phyloP scores from a whole-genome alignment of 352 stramenopile genomes.

The Bremia lactucae region DNA sequence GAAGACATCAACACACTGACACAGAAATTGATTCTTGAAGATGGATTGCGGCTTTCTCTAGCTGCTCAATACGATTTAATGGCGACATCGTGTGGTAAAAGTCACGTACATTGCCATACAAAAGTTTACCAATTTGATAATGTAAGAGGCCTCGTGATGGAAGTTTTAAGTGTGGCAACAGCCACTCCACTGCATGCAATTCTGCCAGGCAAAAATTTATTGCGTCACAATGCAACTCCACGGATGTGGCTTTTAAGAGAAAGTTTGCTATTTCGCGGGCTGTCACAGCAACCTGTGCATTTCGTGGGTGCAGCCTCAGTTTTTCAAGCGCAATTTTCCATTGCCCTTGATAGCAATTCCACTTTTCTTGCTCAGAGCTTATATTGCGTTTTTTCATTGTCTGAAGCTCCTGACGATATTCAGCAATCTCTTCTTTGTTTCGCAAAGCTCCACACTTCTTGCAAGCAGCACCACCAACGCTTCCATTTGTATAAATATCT shows the following conservation, averaged over 20 bases:
- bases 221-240: conserved; percentile 5
- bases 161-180: conserved; percentile 26
- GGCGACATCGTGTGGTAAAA: not conserved
- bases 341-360: conserved; percentile 17
- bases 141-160: conserved; percentile 33
- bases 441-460: conserved; percentile 13
- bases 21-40: conserved; percentile 25
- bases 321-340: conserved; percentile 12
- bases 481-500: not conserved
- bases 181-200: conserved; percentile 27
- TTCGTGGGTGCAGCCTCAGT: conserved; percentile 25
- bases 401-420: conserved; percentile 10
- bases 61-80: conserved; percentile 1
- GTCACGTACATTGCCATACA: conserved; percentile 10
- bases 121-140: conserved; percentile 34
- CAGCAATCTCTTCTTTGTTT: conserved; percentile 1
- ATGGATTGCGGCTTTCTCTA: conserved; percentile 18
- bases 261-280: conserved; percentile 35
- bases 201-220: conserved; percentile 22
- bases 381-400: not conserved
- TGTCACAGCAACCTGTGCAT: conserved; percentile 17
- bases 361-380: conserved; percentile 12
- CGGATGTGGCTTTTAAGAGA: conserved; percentile 8
- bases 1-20: conserved; percentile 13
- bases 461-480: conserved; percentile 4